Evolutionary conservation across 768 basidiomycete species (phyloP), one percentile per base, ranked within the genome.

Genomic region (Leccinum uliginosum): DNA sequence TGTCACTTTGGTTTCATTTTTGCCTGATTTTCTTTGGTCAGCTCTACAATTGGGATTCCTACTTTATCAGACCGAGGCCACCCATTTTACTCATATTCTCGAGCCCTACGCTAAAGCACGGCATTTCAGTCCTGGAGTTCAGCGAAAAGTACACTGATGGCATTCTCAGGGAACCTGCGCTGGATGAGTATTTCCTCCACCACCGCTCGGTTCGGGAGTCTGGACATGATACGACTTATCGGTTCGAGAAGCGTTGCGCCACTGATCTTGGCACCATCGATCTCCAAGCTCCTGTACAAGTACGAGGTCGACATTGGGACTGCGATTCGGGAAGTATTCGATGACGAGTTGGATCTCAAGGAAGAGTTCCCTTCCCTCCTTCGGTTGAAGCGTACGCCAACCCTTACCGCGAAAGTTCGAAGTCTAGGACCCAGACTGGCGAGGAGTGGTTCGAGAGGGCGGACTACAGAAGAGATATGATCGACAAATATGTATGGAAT

Each of bases 261-360:
- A 96, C n/a, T n/a, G n/a, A 98, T 74, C 84, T 99, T 43, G 96
- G 87, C 6, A 99, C 96, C 8, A 90, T 98, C 69, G 96, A 99
- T 71, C 76, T 99, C 62, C 95, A 98, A 76, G 84, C 78, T 99
- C 67, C 77, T 99, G 47, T 99, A 96, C 84, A 99, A 99, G 80
- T 98, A 98, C 65, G 96, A 99, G 72, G 83, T 93, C 58, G 96
- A 99, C 68, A 98, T 99, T 59, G 97, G 93, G n/a, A 95, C 93
- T 10, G 93, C 94, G 24, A 98, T 99, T 67, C 84, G 87, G 56
- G 93, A 97, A 70, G 87, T 97, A 58, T 98, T 98, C 65, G 91
- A 90, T 65, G 94, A 95, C 68, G 84, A 91, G 71, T 77, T 99
- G 52, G 90, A 95, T 52, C 73, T 99, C 53, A 93, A 94, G 52